Conservation (phyloP, 106 monocot species). For the Dendrobium catenatum region DNA sequence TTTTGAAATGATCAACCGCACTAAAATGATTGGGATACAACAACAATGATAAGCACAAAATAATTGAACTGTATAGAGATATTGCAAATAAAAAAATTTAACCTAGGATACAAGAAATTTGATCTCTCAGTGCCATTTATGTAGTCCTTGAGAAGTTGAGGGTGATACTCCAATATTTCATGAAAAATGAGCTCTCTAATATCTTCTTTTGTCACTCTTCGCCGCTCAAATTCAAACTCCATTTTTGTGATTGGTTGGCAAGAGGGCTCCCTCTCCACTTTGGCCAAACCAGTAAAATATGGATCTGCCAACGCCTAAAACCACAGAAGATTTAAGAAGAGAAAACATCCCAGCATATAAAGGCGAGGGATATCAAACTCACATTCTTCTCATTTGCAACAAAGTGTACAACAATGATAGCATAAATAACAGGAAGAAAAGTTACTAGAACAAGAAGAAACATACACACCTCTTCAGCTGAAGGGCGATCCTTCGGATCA, state of each 20-base stretch:
- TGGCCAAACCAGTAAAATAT: constrained; percentile 79
- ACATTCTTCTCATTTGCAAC: background rate
- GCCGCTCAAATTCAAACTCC: constrained; percentile 90
- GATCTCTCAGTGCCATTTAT: constrained; percentile 66
- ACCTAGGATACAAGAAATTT: constrained; percentile 87
- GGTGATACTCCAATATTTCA: constrained; percentile 92
- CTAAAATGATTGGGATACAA: constrained; percentile 27
- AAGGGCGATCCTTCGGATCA: constrained; percentile 83
- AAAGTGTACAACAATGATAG: background rate
- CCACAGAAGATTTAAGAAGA: background rate
- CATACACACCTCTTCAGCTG: constrained; percentile 69
- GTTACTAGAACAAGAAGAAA: background rate
- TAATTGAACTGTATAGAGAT: background rate
- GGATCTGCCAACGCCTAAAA: constrained; percentile 73
- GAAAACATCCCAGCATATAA: background rate
- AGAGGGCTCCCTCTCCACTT: constrained; percentile 79
- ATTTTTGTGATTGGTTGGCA: constrained; percentile 77
- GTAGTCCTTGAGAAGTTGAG: constrained; percentile 82
- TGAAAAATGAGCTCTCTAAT: constrained; percentile 81
- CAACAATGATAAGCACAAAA: background rate
- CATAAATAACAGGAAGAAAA: background rate
- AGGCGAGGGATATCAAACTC: background rate
- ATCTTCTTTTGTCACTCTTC: constrained; percentile 82
- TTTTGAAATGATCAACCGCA: constrained; percentile 88
- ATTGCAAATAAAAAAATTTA: background rate